Percentiles rank a stretch among this genome's conserved stretches.
Conservation (phyloP, 352 stramenopile genomes). For the Globisporangium splendens region DNA sequence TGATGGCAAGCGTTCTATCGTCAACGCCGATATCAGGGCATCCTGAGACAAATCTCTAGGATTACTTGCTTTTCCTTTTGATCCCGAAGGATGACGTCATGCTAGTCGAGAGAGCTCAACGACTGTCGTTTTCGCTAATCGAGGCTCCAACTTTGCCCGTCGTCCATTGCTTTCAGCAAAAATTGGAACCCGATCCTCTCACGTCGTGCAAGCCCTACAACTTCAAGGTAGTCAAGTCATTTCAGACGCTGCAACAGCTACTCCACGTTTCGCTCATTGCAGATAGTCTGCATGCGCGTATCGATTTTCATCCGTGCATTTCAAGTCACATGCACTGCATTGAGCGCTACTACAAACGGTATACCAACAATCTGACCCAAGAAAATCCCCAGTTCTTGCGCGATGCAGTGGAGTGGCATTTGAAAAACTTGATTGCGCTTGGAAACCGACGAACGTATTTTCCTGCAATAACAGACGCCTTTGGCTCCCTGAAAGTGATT, state of each 20-base stretch:
- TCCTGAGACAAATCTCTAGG: conserved; percentile 34
- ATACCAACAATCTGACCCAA: conserved; percentile 8
- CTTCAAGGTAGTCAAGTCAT: conserved; percentile 22
- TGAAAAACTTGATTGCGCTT: conserved; percentile 35
- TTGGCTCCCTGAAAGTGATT: conserved; percentile 19
- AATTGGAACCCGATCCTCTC: conserved; percentile 1
- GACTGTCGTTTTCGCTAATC: background rate
- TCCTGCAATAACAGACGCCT: conserved; percentile 26
- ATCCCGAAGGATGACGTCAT: conserved; percentile 8
- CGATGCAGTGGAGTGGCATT: conserved; percentile 26
- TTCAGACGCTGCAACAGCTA: conserved; percentile 24
- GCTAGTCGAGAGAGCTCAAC: background rate
- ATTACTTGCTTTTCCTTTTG: conserved; percentile 29
- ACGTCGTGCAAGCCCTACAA: conserved; percentile 2
- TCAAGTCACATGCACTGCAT: conserved; percentile 27
- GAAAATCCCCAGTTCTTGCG: conserved; percentile 17
- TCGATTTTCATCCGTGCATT: conserved; percentile 25
- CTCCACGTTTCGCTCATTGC: conserved; percentile 24
- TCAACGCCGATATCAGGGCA: conserved; percentile 23
- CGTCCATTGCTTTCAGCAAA: background rate
- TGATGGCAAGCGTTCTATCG: conserved; percentile 42
- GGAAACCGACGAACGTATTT: conserved; percentile 24
- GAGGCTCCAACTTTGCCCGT: background rate
- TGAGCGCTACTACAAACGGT: conserved; percentile 21
- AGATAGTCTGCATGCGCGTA: conserved; percentile 10